phyloP scores from a whole-genome alignment of 345 rosid species.

The Gossypium anomalum region DNA sequence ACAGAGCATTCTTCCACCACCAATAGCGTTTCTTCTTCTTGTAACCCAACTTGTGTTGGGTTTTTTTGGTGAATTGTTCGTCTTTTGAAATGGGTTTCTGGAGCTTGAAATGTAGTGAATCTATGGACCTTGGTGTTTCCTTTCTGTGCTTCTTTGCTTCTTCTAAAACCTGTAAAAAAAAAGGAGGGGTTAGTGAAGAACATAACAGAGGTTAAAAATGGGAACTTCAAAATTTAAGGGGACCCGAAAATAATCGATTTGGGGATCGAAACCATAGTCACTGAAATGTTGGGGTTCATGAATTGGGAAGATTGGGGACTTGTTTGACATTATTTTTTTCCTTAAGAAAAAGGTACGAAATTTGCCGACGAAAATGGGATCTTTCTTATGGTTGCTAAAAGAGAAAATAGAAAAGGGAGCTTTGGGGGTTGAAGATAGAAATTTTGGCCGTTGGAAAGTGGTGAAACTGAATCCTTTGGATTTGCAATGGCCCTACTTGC shows the following conservation, averaged over 20 bases:
- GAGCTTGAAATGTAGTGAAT: conserved; percentile 73
- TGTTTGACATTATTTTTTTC: conserved; percentile 48
- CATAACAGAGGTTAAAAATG: background rate
- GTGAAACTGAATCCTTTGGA: conserved; percentile 17
- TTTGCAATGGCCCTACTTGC: background rate
- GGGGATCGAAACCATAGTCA: conserved; percentile 89
- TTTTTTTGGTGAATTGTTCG: conserved; percentile 35
- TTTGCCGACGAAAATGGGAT: background rate
- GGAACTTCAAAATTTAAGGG: too few relatives aligned
- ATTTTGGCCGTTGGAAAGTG: conserved; percentile 23
- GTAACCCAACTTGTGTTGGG: conserved; percentile 14
- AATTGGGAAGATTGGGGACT: conserved; percentile 61
- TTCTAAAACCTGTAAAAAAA: conserved; percentile 51
- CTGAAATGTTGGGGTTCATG: conserved; percentile 68
- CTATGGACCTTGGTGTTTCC: conserved; percentile 40
- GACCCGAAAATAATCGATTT: conserved; percentile 75
- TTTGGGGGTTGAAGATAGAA: conserved; percentile 34
- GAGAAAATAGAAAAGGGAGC: background rate
- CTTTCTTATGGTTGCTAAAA: background rate
- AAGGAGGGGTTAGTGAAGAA: background rate
- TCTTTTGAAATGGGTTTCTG: conserved; percentile 81
- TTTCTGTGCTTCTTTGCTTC: conserved; percentile 72
- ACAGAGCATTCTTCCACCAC: conserved; percentile 86
- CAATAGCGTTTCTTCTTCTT: conserved; percentile 60
- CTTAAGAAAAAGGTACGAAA: too few relatives aligned